A percentile compares a stretch with the other conserved stretches of the same genome.
phyloP scores from a whole-genome alignment of 164 flowering plant genomes.

The Magnolia changhungtana region DNA sequence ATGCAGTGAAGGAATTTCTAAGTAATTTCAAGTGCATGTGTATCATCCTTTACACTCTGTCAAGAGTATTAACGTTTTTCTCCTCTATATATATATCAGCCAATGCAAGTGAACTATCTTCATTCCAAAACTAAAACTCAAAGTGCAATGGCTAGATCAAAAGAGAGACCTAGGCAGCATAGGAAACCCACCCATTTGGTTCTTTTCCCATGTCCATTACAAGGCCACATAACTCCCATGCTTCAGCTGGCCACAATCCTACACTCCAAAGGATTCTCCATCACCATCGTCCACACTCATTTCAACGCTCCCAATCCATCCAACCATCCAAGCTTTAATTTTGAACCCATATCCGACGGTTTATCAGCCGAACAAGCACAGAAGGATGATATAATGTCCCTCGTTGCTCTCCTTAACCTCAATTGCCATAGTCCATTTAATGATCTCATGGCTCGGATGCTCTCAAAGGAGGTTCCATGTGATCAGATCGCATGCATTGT shows the following conservation, averaged over 20 bases:
- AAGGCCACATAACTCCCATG: slow-evolving; percentile 37
- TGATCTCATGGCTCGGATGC: slow-evolving; percentile 18
- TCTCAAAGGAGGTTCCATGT: neutral
- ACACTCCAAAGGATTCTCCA: slow-evolving; percentile 23
- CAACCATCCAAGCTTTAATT: neutral
- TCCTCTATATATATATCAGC: too few species aligned
- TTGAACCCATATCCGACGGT: neutral
- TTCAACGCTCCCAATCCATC: neutral
- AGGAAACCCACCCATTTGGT: slow-evolving; percentile 2
- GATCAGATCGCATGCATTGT: slow-evolving; percentile 29
- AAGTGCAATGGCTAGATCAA: too few species aligned
- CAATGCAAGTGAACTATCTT: too few species aligned
- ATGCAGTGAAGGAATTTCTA: too few species aligned
- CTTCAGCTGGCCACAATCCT: neutral
- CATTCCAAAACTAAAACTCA: too few species aligned
- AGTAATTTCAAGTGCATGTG: too few species aligned
- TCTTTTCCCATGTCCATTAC: slow-evolving; percentile 16
- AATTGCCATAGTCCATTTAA: slow-evolving; percentile 25
- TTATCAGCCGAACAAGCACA: neutral
- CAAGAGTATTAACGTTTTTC: too few species aligned
- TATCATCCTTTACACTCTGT: too few species aligned
- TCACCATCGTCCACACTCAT: slow-evolving; percentile 31
- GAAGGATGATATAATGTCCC: slow-evolving; percentile 2
- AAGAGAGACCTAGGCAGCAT: too few species aligned
- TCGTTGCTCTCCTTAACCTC: slow-evolving; percentile 19